Conservation (phyloP, 768 basidiomycete species). For the Lepiota brunneoincarnata region DNA sequence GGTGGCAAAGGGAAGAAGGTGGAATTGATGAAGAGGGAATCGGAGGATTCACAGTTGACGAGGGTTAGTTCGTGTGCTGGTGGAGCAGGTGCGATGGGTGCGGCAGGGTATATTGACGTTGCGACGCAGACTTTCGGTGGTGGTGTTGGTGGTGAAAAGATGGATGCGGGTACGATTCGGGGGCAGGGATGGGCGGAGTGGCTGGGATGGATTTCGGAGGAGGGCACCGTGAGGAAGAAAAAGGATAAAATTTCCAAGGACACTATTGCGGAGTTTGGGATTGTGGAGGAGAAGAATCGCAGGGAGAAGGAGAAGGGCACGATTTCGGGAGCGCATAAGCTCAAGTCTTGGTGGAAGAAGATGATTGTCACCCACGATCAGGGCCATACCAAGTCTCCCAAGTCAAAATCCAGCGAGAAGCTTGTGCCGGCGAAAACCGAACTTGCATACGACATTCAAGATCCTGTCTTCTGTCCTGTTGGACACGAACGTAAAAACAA, state of each 20-base stretch:
- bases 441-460: conserved; percentile 39
- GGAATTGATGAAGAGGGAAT: conserved; percentile 2
- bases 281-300: conserved; percentile 13
- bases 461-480: conserved; percentile 33
- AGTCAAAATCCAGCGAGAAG: conserved; percentile 4
- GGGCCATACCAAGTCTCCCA: conserved; percentile 13
- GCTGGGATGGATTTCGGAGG: conserved; percentile 6
- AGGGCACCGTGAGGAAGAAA: conserved; percentile 29
- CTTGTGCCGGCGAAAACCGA: conserved; percentile 24
- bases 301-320: conserved; percentile 24
- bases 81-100: neutral
- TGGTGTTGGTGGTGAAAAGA: neutral
- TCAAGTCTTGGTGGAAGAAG: conserved; percentile 65
- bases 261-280: conserved; percentile 3
- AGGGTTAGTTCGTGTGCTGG: conserved; percentile 2
- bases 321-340: conserved; percentile 39
- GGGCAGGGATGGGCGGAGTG: conserved; percentile 9
- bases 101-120: neutral
- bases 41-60: conserved; percentile 10
- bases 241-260: conserved; percentile 38
- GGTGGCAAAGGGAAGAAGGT: neutral
- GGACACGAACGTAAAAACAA: conserved; percentile 33
- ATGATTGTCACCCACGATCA: conserved; percentile 44
- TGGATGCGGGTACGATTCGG: neutral
- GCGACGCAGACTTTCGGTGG: neutral